Evolutionary conservation across 2,329 filamentous ascomycete genomes (phyloP).

Genomic region (Scytalidium sp.): DNA sequence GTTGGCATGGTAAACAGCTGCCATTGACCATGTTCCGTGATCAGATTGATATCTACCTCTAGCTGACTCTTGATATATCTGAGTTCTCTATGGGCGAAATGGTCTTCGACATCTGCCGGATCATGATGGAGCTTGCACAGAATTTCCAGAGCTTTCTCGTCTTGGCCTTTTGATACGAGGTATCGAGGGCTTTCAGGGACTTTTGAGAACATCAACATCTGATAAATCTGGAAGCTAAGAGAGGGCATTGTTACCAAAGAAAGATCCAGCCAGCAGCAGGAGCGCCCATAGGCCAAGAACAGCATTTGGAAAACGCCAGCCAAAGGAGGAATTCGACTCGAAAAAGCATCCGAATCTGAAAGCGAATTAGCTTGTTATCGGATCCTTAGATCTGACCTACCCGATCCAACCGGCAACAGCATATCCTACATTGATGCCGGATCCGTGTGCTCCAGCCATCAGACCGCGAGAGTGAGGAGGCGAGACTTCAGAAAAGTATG

Average conservation of each 20-base stretch:
- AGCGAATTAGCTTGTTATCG: not conserved
- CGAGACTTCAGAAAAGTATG: slow-evolving; percentile 11
- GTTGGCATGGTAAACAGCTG: slow-evolving; percentile 10
- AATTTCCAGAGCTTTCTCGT: slow-evolving; percentile 7
- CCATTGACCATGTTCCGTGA: slow-evolving; percentile 6
- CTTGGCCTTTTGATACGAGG: slow-evolving; percentile 4
- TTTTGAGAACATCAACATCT: too few species aligned
- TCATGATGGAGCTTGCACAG: slow-evolving; percentile 8
- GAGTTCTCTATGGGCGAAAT: slow-evolving; percentile 11
- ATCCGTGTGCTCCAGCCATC: slow-evolving; percentile 11
- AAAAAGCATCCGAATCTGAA: slow-evolving; percentile 7
- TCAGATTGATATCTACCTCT: slow-evolving; percentile 3
- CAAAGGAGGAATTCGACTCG: slow-evolving; percentile 7
- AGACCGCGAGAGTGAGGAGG: slow-evolving; percentile 11
- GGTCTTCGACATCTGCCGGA: slow-evolving; percentile 4
- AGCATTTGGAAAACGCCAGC: slow-evolving; percentile 10
- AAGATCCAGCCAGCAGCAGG: slow-evolving; percentile 2
- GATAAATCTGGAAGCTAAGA: not conserved
- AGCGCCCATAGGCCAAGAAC: slow-evolving; percentile 4
- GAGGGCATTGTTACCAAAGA: not conserved
- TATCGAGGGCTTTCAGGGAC: slow-evolving; percentile 8
- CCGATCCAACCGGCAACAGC: slow-evolving; percentile 11
- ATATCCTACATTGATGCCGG: slow-evolving; percentile 10
- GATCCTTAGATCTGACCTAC: slow-evolving; percentile 2
- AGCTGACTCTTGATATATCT: slow-evolving; percentile 7